Evolutionary conservation across 495 filamentous ascomycete species (phyloP), one percentile per base, ranked within the genome.

Genomic region (Penicillium nucicola): DNA sequence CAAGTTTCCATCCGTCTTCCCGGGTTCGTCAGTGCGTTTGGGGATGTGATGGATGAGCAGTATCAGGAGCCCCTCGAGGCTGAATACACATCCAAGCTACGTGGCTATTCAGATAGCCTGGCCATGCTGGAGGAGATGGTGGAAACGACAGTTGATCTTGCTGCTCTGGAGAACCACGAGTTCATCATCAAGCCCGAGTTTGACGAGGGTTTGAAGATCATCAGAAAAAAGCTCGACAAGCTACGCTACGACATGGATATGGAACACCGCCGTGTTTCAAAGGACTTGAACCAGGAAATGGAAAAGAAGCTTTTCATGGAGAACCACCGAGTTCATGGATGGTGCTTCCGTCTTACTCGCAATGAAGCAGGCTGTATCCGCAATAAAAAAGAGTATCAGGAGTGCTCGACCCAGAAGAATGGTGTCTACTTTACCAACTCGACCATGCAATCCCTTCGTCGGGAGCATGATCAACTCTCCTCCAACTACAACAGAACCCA

Each of bases 171-270:
- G 52, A 92, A 93, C 61, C 93, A 99, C 62, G 93, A 99, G 68
- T 99, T 92, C 67, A 91, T 95, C 59, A 97, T 99, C 76, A 99
- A 97, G 70, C 90, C 93, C 1, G 95, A 97, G 60, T 99, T 97
- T 52, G 95, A 97, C 56, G 93, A 97, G 23, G 79, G 85, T 42
- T 75, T 99, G 12, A 84, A 87, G 18, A 84, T 89, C 28, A 92
- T 99, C 60, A 83, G 90, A 9, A 95, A 88, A 69, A 90, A 88
- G 65, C 83, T 99, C 13, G 92, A 97, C 57, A 90, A 86, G 66
- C 72, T 96, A 15, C 83, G 83, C 35, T 75, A 84, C 25, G 85
- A 91, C 20, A 97, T 99, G 89, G 78, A 90, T 32, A 70, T 73
- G 17, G 93, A 99, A 65, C 92, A 95, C 57, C 74, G 76, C 37